Percentiles rank a stretch among this genome's conserved stretches.
phyloP scores from a whole-genome alignment of 495 filamentous ascomycete species.

The Chlorociboria aeruginascens region DNA sequence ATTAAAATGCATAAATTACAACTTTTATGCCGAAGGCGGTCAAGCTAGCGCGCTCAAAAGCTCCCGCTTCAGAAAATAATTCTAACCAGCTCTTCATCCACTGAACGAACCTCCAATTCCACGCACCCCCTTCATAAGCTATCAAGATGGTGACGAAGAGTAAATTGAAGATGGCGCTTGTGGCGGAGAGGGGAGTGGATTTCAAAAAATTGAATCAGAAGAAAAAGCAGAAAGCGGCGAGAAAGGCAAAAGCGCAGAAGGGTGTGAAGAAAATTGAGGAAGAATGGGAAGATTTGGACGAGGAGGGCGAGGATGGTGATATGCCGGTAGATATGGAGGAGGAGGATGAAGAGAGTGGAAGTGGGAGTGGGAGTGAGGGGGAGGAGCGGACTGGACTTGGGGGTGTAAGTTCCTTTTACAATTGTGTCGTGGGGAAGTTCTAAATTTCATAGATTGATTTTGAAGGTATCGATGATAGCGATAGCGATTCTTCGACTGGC shows the following conservation, averaged over 20 bases:
- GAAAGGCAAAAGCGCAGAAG: slow-evolving; percentile 32
- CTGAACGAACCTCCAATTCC: slow-evolving; percentile 1
- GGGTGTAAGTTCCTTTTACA: too few relatives aligned
- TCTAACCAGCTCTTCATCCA: not conserved
- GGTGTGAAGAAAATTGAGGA: slow-evolving; percentile 25
- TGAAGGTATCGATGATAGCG: slow-evolving; percentile 25
- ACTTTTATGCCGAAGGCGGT: slow-evolving; percentile 8
- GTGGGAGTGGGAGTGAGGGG: slow-evolving; percentile 14
- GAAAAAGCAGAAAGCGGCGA: slow-evolving; percentile 31
- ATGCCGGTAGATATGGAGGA: slow-evolving; percentile 26
- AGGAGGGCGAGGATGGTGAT: slow-evolving; percentile 15
- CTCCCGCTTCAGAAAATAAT: slow-evolving; percentile 8
- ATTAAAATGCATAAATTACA: too few relatives aligned
- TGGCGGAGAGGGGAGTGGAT: slow-evolving; percentile 54
- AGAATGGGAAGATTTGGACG: slow-evolving; percentile 33
- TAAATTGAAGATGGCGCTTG: slow-evolving; percentile 53
- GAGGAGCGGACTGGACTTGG: not conserved
- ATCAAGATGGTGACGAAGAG: slow-evolving; percentile 48
- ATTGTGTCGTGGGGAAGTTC: slow-evolving; percentile 7
- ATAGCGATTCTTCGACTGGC: slow-evolving; percentile 22
- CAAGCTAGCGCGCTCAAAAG: slow-evolving; percentile 3
- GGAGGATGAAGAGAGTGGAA: slow-evolving; percentile 30
- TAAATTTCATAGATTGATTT: slow-evolving; percentile 21
- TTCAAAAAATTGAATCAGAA: slow-evolving; percentile 52
- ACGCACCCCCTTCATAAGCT: not conserved